phyloP scores from a whole-genome alignment of 495 filamentous ascomycete genomes.

The Cudoniella acicularis region DNA sequence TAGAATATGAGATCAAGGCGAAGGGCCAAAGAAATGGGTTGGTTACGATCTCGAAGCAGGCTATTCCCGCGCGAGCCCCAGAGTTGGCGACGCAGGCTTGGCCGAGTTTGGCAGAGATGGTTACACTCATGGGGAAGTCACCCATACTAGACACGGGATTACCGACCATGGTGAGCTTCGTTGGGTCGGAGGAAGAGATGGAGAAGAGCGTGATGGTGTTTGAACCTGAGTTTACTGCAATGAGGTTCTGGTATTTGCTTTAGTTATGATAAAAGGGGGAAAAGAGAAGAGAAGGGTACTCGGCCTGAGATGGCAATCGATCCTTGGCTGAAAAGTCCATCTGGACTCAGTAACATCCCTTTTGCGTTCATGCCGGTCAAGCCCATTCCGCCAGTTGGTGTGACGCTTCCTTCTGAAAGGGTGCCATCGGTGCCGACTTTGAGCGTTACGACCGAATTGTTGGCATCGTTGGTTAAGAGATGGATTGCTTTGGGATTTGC shows the following conservation, averaged over 20 bases:
- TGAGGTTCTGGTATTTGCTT: constrained; percentile 41
- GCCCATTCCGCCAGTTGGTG: constrained; percentile 37
- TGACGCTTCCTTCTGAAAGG: constrained; percentile 34
- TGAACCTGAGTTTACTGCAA: constrained; percentile 60
- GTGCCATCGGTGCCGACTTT: constrained; percentile 41
- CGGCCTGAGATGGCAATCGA: constrained; percentile 43
- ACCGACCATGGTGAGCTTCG: constrained; percentile 40
- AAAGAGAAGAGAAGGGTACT: constrained; percentile 35
- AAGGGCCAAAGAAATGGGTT: too few species aligned
- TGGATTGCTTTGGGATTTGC: constrained; percentile 53
- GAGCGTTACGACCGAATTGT: constrained; percentile 45
- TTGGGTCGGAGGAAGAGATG: constrained; percentile 44
- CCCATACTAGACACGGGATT: constrained; percentile 40
- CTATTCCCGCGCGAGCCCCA: constrained; percentile 48
- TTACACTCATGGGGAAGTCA: constrained; percentile 55
- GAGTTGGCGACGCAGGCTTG: constrained; percentile 52
- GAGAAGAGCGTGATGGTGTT: constrained; percentile 52
- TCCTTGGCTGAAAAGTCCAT: constrained; percentile 50
- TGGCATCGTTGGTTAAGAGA: constrained; percentile 43
- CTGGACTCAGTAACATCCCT: constrained; percentile 39
- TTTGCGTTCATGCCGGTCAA: constrained; percentile 29
- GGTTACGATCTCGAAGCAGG: constrained; percentile 49
- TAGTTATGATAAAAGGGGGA: too few species aligned
- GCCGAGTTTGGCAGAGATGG: constrained; percentile 42
- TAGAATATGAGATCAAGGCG: too few species aligned